Conservation (phyloP, 2,329 filamentous ascomycete species). For the Chaetomium strumarium region DNA sequence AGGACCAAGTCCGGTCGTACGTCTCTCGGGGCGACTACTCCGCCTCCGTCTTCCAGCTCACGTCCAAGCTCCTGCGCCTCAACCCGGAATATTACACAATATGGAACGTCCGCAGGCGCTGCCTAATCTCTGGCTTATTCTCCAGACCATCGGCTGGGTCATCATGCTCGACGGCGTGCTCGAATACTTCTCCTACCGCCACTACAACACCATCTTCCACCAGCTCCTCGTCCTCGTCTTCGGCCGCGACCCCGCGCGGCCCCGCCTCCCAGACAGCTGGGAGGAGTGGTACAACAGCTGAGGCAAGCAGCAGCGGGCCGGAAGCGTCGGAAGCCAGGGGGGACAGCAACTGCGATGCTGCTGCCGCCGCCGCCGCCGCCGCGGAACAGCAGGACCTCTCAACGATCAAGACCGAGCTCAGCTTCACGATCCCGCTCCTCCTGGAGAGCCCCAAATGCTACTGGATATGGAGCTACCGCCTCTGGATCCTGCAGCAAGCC, state of each 20-base stretch:
- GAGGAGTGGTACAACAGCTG: slow-evolving; percentile 52
- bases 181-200: slow-evolving; percentile 47
- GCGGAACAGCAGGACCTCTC: slow-evolving; percentile 34
- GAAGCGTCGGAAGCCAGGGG: background rate
- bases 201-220: slow-evolving; percentile 58
- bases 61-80: slow-evolving; percentile 64
- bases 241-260: slow-evolving; percentile 45
- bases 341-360: background rate
- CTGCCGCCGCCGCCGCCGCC: slow-evolving; percentile 16
- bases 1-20: slow-evolving; percentile 27
- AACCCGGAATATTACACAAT: slow-evolving; percentile 89
- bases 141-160: slow-evolving; percentile 47
- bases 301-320: slow-evolving; percentile 14
- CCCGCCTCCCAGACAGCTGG: slow-evolving; percentile 42
- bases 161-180: slow-evolving; percentile 49
- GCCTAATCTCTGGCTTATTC: slow-evolving; percentile 54
- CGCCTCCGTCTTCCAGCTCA: slow-evolving; percentile 56
- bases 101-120: slow-evolving; percentile 81
- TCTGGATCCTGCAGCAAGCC: slow-evolving; percentile 74
- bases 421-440: slow-evolving; percentile 78
- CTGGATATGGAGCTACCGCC: slow-evolving; percentile 97
- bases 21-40: slow-evolving; percentile 43
- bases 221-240: slow-evolving; percentile 51
- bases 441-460: slow-evolving; percentile 92
- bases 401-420: slow-evolving; percentile 66